Evolutionary conservation across 108 stramenopile genomes (phyloP).

Genomic region (Mediolabrus comicus): DNA sequence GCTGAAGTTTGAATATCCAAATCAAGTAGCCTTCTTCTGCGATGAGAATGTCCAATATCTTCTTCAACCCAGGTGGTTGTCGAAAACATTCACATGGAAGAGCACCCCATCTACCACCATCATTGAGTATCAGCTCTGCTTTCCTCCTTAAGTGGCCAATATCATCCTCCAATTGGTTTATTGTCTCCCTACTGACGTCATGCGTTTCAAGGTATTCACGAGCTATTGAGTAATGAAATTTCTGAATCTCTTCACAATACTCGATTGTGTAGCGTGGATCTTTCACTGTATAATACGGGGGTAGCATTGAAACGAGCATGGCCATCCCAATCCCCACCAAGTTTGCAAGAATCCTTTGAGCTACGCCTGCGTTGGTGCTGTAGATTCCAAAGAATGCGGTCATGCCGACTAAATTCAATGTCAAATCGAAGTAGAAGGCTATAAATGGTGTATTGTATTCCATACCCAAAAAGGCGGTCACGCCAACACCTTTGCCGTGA

Average conservation of each 20-base stretch:
- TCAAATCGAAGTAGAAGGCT: neutral
- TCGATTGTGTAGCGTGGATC: neutral
- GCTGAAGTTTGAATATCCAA: neutral
- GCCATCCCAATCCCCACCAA: neutral
- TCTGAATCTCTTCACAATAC: neutral
- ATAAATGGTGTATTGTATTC: neutral
- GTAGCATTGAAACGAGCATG: neutral
- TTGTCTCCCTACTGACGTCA: neutral
- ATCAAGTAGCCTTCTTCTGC: neutral
- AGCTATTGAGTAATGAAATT: neutral
- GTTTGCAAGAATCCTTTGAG: neutral
- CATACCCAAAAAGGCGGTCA: neutral
- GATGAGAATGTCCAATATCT: neutral
- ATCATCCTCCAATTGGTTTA: neutral
- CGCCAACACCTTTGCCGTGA: neutral
- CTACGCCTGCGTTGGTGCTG: neutral
- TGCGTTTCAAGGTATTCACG: neutral
- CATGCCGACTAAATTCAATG: neutral
- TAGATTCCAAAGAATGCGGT: neutral
- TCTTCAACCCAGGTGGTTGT: neutral
- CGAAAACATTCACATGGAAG: neutral
- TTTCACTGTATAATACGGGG: neutral
- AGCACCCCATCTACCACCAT: neutral
- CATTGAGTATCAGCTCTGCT: neutral
- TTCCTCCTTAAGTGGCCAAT: neutral